phyloP scores from a whole-genome alignment of 345 rosid species.

The Melaleuca quinquenervia region DNA sequence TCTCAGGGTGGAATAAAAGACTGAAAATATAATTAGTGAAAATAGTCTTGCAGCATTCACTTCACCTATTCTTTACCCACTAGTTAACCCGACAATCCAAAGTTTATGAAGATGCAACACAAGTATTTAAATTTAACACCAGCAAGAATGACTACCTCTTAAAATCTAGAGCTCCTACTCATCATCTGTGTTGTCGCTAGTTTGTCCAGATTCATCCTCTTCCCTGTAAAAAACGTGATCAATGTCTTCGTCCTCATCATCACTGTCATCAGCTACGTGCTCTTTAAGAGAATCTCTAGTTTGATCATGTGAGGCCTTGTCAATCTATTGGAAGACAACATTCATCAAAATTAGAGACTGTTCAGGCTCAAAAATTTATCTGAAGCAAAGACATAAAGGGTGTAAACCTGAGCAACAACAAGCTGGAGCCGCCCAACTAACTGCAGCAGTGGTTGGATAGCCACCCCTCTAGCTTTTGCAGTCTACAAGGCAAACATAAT shows the following conservation, averaged over 20 bases:
- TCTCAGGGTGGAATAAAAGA: background rate
- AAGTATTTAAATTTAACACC: background rate
- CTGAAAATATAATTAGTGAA: background rate
- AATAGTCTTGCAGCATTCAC: background rate
- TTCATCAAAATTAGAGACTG: background rate
- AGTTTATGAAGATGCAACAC: background rate
- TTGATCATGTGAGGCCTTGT: slow-evolving; percentile 35
- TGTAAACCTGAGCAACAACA: slow-evolving; percentile 59
- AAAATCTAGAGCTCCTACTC: background rate
- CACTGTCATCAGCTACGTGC: slow-evolving; percentile 34
- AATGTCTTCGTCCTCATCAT: slow-evolving; percentile 44
- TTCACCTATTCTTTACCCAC: background rate
- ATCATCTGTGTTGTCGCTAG: slow-evolving; percentile 44
- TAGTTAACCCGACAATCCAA: background rate
- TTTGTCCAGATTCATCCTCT: slow-evolving; percentile 61
- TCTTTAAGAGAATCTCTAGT: slow-evolving; percentile 12
- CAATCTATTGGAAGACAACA: slow-evolving; percentile 37
- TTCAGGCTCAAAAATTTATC: background rate
- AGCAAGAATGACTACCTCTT: background rate
- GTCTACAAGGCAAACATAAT: slow-evolving; percentile 27
- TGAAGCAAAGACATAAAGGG: background rate
- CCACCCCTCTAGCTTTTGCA: slow-evolving; percentile 41
- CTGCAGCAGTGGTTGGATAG: slow-evolving; percentile 59
- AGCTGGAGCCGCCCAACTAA: slow-evolving; percentile 82
- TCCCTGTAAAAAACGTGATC: slow-evolving; percentile 51